These are phyloP conservation scores for Hypoxylon sp. DNA, from an alignment of 2,329 filamentous ascomycete genomes.

Conservation along the genomic window DNA sequence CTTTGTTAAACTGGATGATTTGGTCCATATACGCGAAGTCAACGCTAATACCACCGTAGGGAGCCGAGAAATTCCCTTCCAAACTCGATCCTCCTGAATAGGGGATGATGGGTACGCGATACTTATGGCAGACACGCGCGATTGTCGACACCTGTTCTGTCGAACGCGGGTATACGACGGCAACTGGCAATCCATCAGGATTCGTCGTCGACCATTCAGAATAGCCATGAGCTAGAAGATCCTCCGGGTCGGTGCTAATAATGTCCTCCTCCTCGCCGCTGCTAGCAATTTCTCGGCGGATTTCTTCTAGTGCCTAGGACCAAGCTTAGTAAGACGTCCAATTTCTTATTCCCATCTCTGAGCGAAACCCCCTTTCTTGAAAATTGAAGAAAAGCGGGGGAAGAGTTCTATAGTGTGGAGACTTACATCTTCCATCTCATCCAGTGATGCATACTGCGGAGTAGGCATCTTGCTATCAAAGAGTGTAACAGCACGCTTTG, in stretches of 20 bases:
- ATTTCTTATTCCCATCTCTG: neutral
- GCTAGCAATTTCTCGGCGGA: constrained; percentile 61
- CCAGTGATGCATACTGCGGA: constrained; percentile 63
- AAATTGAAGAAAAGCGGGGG: neutral
- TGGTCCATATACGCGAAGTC: constrained; percentile 92
- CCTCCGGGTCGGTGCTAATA: constrained; percentile 74
- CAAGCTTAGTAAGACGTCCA: constrained; percentile 23
- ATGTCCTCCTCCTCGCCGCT: constrained; percentile 63
- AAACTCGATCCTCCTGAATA: constrained; percentile 90
- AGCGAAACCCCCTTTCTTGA: neutral
- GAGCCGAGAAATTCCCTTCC: constrained; percentile 91
- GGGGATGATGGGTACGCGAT: constrained; percentile 86
- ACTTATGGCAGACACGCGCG: constrained; percentile 80
- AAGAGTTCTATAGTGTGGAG: neutral
- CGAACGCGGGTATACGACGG: constrained; percentile 73
- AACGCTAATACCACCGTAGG: constrained; percentile 87
- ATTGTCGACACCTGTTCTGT: constrained; percentile 73
- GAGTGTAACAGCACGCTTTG: constrained; percentile 47
- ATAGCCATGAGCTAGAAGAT: constrained; percentile 74
- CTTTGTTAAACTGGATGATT: constrained; percentile 82
- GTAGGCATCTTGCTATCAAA: constrained; percentile 50
- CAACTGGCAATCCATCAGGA: constrained; percentile 72
- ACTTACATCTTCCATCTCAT: constrained; percentile 66
- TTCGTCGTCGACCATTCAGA: constrained; percentile 77
- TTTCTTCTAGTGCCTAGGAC: constrained; percentile 68